Percentiles rank a stretch among this genome's conserved stretches.
phyloP scores from a whole-genome alignment of 257 asterid genomes.

The Hygrophila difformis region DNA sequence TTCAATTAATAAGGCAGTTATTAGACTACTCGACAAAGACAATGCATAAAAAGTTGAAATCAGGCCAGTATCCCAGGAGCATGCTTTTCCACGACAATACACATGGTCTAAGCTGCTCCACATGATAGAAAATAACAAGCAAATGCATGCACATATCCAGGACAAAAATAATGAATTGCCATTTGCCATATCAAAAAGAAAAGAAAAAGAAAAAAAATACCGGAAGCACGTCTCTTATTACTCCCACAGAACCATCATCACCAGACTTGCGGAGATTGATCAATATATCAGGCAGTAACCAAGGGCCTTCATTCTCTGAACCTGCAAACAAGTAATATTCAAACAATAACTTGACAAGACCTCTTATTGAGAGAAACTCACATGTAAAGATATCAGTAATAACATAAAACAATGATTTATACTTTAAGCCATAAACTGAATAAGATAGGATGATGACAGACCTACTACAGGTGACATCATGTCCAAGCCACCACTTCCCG shows the following conservation, averaged over 20 bases:
- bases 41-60: no score
- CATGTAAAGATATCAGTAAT: no score
- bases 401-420: neutral
- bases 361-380: no score
- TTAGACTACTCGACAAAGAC: neutral
- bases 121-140: neutral
- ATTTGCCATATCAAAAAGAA: neutral
- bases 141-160: neutral
- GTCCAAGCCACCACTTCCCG: conserved; percentile 92
- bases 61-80: neutral
- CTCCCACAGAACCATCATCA: conserved; percentile 59
- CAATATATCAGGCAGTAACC: conserved; percentile 76
- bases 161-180: neutral
- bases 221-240: conserved; percentile 67
- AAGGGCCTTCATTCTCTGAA: conserved; percentile 75
- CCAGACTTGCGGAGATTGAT: conserved; percentile 67
- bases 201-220: conserved; percentile 30
- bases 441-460: conserved; percentile 19
- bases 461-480: conserved; percentile 96
- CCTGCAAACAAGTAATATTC: conserved; percentile 35
- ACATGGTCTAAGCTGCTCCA: neutral
- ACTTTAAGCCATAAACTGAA: neutral
- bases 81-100: neutral
- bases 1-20: no score
- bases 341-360: neutral